Evolutionary conservation across 345 rosid genomes (phyloP), one percentile per base, ranked within the genome.

Genomic region (Aquilaria yunnanensis): DNA sequence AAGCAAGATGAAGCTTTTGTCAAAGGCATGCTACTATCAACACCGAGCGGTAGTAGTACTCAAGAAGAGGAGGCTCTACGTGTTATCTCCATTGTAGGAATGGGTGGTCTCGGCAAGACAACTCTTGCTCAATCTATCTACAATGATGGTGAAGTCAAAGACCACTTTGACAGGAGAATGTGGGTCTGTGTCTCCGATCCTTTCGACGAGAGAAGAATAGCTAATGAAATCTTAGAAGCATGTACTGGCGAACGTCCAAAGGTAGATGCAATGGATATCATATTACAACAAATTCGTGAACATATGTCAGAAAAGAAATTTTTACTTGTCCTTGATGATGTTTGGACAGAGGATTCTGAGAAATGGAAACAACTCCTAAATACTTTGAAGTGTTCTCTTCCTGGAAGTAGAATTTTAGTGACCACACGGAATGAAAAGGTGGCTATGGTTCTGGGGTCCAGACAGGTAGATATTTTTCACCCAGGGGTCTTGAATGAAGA

Each of bases 71-170:
- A n/a, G 3, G 11, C 5, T 14, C 30, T 58, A 12, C 6, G 0
- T 45, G 47, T 60, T 7, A 45, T 70, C 12, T 57, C 74, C 29
- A 54, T 71, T 0, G 32, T 71, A 6, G 66, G 70, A 5, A 60
- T 60, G 74, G 70, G 70, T 10, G 70, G 74, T 2, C 16, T 71
- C 2, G 75, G 75, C 0, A 71, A 71, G 51, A 71, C 75, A 2
- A 56, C 63, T 8, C 67, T 71, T 4, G 63, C 75, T 41, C 70
- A 31, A 16, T 10, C 32, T 14, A 66, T 61, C 14, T 65, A 60
- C 55, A 56, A 60, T 32, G 63, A 50, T 13, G 47, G 10, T 34
- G 48, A 43, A 1, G 54, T 56, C 47, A 41, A 14, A 32, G 16
- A 47, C 3, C 60, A 56, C 61, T 71, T 71, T 53, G 49, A 56